Evolutionary conservation across 2,329 filamentous ascomycete genomes (phyloP), one percentile per base, ranked within the genome.

Genomic region (Elsinoe necatrix): DNA sequence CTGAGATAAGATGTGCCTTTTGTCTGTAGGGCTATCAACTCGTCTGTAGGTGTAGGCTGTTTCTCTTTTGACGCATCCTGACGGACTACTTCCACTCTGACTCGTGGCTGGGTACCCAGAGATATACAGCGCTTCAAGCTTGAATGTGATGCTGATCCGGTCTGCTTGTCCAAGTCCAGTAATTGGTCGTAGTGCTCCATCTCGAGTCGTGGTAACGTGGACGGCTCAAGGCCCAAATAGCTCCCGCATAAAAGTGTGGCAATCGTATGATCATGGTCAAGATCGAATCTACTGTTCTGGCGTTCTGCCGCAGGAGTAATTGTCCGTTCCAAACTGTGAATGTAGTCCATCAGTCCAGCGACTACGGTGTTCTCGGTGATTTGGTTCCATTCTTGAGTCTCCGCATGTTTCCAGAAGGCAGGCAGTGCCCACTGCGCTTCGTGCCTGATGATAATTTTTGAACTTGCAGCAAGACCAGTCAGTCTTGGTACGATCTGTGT

Each of bases 361-460:
- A 77, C 73, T 0, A 73, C 72, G 1, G 70, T 66, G 50, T 73
- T 75, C 0, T 66, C 63, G 0, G 63, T 66, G 37, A 78, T 67
- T 0, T 45, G 59, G 0, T 54, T 63, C 72, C 73, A 76, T 0
- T 63, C 59, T 31, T 66, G 67, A 4, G 61, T 55, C 18, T 64
- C 62, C 1, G 72, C 73, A 29, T 73, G 65, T 14, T 73, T 69
- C 60, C 73, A 75, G 1, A 78, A 61, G 3, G 69, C 69, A 2
- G 72, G 76, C 56, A 74, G 72, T 9, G 71, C 73, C 70, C 72
- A 77, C 55, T 76, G 77, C 1, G 77, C 75, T 63, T 80, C 77
- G 57, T 79, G 76, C 6, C 77, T 70, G n/a, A 80, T 73, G 29
- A 75, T 72, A 1, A 79, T 72, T 59, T 79, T 80, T 3, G 75